Evolutionary conservation across 352 stramenopile genomes (phyloP).

Genomic region (Phytophthora podocarpi): DNA sequence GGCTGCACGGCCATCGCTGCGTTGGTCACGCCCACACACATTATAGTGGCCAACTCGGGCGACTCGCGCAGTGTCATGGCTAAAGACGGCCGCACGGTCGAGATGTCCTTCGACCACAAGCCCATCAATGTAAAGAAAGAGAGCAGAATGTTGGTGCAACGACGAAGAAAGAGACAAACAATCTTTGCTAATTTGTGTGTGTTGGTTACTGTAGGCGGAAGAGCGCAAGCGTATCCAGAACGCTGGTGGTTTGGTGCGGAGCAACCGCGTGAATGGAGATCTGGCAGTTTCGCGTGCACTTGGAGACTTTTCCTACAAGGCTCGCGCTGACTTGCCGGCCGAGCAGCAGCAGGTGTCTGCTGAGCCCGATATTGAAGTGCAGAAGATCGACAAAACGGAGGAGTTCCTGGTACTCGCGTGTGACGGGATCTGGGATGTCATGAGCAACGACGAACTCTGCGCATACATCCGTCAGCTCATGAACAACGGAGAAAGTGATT

Average conservation of each 20-base stretch:
- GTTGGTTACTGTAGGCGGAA: constrained; percentile 38
- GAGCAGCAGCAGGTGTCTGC: constrained; percentile 87
- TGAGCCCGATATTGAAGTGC: constrained; percentile 89
- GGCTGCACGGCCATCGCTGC: constrained; percentile 79
- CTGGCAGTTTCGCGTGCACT: constrained; percentile 81
- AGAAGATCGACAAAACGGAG: constrained; percentile 78
- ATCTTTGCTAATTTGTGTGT: background rate
- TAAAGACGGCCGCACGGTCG: constrained; percentile 54
- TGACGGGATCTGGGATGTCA: constrained; percentile 95
- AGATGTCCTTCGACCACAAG: constrained; percentile 93
- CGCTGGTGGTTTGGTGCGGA: constrained; percentile 70
- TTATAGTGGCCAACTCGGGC: constrained; percentile 82
- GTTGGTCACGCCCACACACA: constrained; percentile 70
- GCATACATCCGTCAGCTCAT: constrained; percentile 85
- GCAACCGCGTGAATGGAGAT: constrained; percentile 85
- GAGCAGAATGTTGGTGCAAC: constrained; percentile 30
- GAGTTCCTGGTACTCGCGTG: constrained; percentile 93
- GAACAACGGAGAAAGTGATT: constrained; percentile 62
- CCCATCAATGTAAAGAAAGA: constrained; percentile 88
- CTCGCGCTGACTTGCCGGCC: constrained; percentile 50
- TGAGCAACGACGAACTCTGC: constrained; percentile 90
- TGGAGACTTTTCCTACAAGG: constrained; percentile 86
- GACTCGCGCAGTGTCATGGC: constrained; percentile 81
- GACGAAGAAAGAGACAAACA: constrained; percentile 6
- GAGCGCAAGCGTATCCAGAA: constrained; percentile 76